phyloP scores from a whole-genome alignment of 768 basidiomycete genomes.

The Dioszegia hungarica region DNA sequence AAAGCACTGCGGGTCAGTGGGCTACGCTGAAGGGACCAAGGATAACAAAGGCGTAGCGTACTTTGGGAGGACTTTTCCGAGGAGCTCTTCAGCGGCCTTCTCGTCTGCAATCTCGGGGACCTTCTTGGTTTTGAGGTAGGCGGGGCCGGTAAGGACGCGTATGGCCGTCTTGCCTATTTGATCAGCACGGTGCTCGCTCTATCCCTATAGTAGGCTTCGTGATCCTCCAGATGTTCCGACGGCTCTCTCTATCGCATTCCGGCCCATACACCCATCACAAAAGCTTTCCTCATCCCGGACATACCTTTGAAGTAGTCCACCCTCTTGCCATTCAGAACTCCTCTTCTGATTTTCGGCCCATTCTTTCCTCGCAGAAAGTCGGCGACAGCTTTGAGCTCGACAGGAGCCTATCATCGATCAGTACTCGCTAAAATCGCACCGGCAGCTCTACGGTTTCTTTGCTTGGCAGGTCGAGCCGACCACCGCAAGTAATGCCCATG shows the following conservation, averaged over 20 bases:
- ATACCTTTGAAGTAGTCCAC: constrained; percentile 97
- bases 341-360: constrained; percentile 81
- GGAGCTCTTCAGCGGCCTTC: constrained; percentile 64
- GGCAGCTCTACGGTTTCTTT: too few species aligned
- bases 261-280: too few species aligned
- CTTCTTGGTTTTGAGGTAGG: constrained; percentile 81
- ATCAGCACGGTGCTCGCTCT: too few species aligned
- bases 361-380: constrained; percentile 80
- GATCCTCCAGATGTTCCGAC: too few species aligned
- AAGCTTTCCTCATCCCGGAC: too few species aligned
- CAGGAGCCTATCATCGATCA: constrained; percentile 55
- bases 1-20: constrained; percentile 57
- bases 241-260: too few species aligned
- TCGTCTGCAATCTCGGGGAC: constrained; percentile 62
- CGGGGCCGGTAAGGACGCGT: constrained; percentile 84
- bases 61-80: constrained; percentile 68
- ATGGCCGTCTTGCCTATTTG: constrained; percentile 79
- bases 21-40: neutral
- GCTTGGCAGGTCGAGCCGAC: neutral
- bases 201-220: too few species aligned
- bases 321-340: constrained; percentile 88
- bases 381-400: constrained; percentile 73
- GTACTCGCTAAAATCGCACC: too few species aligned
- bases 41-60: constrained; percentile 19
- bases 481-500: neutral